Percentiles rank a stretch among this genome's conserved stretches.
phyloP scores from a whole-genome alignment of 2,329 filamentous ascomycete genomes.

The Macroventuria anomochaeta region DNA sequence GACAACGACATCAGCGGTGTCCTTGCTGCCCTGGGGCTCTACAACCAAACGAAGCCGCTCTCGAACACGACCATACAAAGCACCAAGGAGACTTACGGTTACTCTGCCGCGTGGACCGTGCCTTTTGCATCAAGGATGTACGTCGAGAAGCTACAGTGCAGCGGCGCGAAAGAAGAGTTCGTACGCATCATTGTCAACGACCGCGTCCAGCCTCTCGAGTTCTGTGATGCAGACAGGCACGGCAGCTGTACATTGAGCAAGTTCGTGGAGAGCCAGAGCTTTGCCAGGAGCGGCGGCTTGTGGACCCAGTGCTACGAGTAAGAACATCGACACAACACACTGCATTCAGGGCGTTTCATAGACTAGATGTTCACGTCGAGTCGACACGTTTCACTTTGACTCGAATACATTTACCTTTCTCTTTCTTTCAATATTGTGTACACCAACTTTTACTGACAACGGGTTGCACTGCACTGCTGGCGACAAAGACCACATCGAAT shows the following conservation, averaged over 20 bases:
- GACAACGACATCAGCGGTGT: constrained; percentile 86
- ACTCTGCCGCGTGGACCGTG: constrained; percentile 77
- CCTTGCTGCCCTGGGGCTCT: constrained; percentile 78
- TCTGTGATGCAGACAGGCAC: constrained; percentile 71
- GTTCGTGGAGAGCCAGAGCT: constrained; percentile 78
- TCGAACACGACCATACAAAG: constrained; percentile 56
- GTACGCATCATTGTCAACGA: constrained; percentile 86
- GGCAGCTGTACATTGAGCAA: constrained; percentile 73
- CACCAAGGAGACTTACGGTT: constrained; percentile 67
- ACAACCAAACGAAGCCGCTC: constrained; percentile 66
- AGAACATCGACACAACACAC: not conserved
- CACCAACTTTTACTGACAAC: not conserved
- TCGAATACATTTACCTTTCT: not conserved
- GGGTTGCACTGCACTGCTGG: not conserved
- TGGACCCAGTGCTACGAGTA: constrained; percentile 69
- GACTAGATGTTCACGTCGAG: not conserved
- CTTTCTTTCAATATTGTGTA: not conserved
- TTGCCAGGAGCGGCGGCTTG: constrained; percentile 72
- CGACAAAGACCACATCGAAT: not conserved
- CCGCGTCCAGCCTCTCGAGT: constrained; percentile 73
- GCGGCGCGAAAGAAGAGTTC: constrained; percentile 65
- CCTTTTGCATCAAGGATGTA: constrained; percentile 84
- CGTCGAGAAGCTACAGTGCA: constrained; percentile 84
- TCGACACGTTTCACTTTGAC: not conserved
- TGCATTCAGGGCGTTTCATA: constrained; percentile 1